Base-by-base conservation (phyloP, 192 early-diverging fungal species). In the Gonapodya prolifera region DNA sequence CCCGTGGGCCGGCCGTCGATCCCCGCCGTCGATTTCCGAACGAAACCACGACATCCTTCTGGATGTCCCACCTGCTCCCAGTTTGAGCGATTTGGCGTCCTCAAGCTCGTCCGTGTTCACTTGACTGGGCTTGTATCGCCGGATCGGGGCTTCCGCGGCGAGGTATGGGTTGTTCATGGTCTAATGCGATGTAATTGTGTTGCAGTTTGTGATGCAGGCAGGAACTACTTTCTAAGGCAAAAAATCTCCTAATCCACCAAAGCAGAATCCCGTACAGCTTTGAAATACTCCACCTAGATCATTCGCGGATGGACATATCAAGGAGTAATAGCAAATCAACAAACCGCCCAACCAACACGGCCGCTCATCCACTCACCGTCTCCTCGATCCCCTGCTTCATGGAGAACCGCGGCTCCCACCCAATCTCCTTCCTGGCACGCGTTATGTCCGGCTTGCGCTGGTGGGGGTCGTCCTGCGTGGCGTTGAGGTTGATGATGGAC, bases 371-470 rank as follows among this genome's bases (percentile, higher is more conserved):
- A 61, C 45, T 61, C 45, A 94, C 88, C 30, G 93, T 94, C 78
- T 94, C 92, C 78, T 88, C 82, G 16, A 94, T 85, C 2, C 93
- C 93, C 78, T 94, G 93, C 75, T 83, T 80, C 0, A 93, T 89
- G n/a, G 88, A 85, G 79, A 93, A 92, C 77, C 84, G 83, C 1
- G 93, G 93, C 69, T 85, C 82, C 93, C 93, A 94, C 31, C 86
- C 88, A 36, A 94, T 75, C 35, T 86, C 82, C 61, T 80, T 80
- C 80, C 86, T 84, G 0, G 93, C 93, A 69, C 89, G 75, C 2
- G 84, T 80, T 75, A 94, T 94, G 77, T 94, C 92, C 2, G 93
- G 93, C 77, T 86, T 85, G 30, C 93, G 82, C 80, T 89, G 88
- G 80, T 89, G 85, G 17, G 93, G 93, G 83, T 94, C 93, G 78